Evolutionary conservation across 1,284 basidiomycete species (phyloP), one percentile per base, ranked within the genome.

Genomic region (Leccinum huronense): DNA sequence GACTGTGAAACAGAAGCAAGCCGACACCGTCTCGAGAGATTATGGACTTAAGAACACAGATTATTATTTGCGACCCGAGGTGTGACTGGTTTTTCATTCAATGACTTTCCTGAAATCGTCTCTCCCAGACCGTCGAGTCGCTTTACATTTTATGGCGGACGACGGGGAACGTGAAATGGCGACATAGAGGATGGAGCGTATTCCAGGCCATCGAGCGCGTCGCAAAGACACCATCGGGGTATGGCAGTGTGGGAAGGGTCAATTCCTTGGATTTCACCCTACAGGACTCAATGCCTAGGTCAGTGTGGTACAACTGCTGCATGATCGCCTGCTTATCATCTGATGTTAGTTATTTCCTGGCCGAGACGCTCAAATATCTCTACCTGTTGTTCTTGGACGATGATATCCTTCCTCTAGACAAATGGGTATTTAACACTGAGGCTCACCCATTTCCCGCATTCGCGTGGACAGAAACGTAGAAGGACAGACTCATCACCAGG

Each of bases 351-450:
- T 90, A 85, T 75, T 91, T 87, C 78, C 75, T 87, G 63, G 88
- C 88, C 2, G 91, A 94, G 76, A 88, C 88, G 61, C 75, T 90
- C 63, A 89, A 90, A 73, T 90, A 89, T 70, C 79, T 89, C 30
- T 89, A 87, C 70, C 79, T 90, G 19, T 75, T 87, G 65, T 89
- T 88, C 73, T 75, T 74, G 48, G 83, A 86, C 56, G 80, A 84
- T 42, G 86, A 87, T 58, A 74, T 82, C 2, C 67, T 92, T 59
- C 86, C 89, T 10, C 75, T 93, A 55, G 85, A 90, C 66, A 76
- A 84, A 66, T 94, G 89, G 85, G 90, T 94, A 36, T 89, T 95
- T 74, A 95, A 94, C 73, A 95, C 93, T 3, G 94, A 94, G 75
- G 91, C 90, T 5, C 91, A 94, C 70, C 86, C 90, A 1, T 77